phyloP scores from a whole-genome alignment of 192 early-diverging fungal species.

The Bifiguratus adelaidae region DNA sequence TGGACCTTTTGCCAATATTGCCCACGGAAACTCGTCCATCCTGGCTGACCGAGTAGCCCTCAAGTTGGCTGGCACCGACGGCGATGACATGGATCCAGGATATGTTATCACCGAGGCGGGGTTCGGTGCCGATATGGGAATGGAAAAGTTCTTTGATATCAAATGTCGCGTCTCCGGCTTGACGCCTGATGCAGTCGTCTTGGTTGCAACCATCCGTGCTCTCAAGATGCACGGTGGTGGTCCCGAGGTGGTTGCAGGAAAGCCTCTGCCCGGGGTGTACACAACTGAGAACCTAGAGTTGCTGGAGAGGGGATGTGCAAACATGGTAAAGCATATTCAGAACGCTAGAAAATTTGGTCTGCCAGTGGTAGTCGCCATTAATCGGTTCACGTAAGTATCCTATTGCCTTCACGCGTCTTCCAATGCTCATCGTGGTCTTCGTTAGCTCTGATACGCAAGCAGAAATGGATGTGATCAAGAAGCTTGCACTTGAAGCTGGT shows the following conservation, averaged over 20 bases:
- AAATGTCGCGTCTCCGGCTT: constrained; percentile 89
- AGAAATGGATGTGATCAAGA: constrained; percentile 73
- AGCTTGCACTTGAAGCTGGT: constrained; percentile 69
- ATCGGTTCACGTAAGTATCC: constrained; percentile 55
- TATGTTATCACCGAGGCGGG: constrained; percentile 98
- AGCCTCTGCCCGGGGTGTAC: constrained; percentile 84
- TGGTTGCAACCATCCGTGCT: constrained; percentile 89
- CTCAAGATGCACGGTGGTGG: constrained; percentile 98
- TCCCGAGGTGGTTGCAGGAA: constrained; percentile 84
- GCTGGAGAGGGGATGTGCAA: constrained; percentile 71
- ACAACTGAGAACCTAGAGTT: constrained; percentile 80
- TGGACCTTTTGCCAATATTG: constrained; percentile 99
- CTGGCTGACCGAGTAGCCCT: constrained; percentile 95
- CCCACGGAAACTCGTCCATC: constrained; percentile 94
- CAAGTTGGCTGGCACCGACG: constrained; percentile 74
- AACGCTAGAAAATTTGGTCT: constrained; percentile 91
- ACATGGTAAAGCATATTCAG: constrained; percentile 84
- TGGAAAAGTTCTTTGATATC: constrained; percentile 99
- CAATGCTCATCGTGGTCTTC: neutral
- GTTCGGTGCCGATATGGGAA: constrained; percentile 98
- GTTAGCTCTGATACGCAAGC: constrained; percentile 66
- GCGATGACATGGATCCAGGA: constrained; percentile 47
- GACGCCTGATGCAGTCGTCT: constrained; percentile 80
- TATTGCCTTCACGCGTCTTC: neutral
- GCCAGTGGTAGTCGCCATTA: constrained; percentile 87